Evolutionary conservation across 495 filamentous ascomycete species (phyloP).

Genomic region (Amorphotheca resinae): DNA sequence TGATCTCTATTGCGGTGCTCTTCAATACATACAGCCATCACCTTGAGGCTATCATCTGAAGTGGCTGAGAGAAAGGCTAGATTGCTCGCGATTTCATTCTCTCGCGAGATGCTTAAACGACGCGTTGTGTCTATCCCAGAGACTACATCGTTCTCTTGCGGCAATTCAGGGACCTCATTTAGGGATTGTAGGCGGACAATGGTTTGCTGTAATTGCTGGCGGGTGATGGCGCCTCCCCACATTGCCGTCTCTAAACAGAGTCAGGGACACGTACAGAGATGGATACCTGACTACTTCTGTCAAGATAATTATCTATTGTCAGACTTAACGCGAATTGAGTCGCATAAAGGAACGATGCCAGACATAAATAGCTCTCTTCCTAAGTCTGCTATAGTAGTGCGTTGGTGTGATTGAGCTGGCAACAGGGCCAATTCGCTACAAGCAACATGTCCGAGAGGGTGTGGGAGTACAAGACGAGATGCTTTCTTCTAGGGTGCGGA

Average conservation of each 20-base stretch:
- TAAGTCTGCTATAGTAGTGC: no score
- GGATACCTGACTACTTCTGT: no score
- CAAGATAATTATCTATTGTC: no score
- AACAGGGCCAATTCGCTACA: no score
- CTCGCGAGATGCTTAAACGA: conserved; percentile 4
- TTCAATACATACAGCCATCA: conserved; percentile 25
- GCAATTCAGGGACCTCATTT: conserved; percentile 7
- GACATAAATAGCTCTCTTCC: no score
- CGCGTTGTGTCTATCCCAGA: neutral
- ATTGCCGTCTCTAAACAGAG: neutral
- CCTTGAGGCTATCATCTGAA: conserved; percentile 14
- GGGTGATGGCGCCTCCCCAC: conserved; percentile 12
- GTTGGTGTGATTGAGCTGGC: no score
- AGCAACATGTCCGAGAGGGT: no score
- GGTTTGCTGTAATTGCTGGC: conserved; percentile 3
- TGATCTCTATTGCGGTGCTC: conserved; percentile 18
- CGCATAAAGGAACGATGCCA: no score
- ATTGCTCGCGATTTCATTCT: conserved; percentile 16
- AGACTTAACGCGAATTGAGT: no score
- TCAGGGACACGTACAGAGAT: no score
- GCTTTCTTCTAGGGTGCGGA: no score
- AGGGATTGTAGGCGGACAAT: conserved; percentile 5
- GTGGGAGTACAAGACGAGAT: no score
- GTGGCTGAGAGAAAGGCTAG: conserved; percentile 21
- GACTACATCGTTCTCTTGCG: neutral